Percentiles rank a stretch among this genome's conserved stretches.
Conservation (phyloP, 1,284 basidiomycete species). For the Earliella scabrosa region DNA sequence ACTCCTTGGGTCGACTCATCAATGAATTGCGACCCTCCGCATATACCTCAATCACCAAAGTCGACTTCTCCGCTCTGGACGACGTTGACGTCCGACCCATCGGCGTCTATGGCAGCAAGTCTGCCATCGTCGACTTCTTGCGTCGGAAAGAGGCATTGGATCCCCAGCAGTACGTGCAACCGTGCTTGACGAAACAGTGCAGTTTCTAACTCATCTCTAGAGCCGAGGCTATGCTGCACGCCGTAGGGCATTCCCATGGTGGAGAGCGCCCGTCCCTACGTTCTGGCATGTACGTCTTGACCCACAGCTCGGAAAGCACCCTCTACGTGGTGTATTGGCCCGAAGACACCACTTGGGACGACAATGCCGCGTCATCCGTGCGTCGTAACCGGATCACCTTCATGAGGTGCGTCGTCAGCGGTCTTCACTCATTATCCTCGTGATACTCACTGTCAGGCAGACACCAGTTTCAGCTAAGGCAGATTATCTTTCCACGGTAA, state of each 20-base stretch:
- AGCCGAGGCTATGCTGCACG: background rate
- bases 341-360: constrained; percentile 62
- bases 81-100: constrained; percentile 47
- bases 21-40: constrained; percentile 51
- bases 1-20: constrained; percentile 47
- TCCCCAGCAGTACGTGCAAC: constrained; percentile 35
- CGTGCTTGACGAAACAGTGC: background rate
- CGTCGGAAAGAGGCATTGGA: constrained; percentile 38
- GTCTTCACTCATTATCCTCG: background rate
- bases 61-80: constrained; percentile 56
- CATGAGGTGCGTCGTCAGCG: constrained; percentile 46
- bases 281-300: constrained; percentile 53
- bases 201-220: background rate
- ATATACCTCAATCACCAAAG: constrained; percentile 52
- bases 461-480: too few relatives aligned
- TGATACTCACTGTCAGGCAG: too few relatives aligned
- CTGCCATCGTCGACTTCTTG: constrained; percentile 51
- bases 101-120: constrained; percentile 59
- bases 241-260: background rate
- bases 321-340: constrained; percentile 64
- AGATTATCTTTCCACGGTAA: too few relatives aligned
- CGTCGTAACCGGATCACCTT: constrained; percentile 60
- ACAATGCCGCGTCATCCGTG: constrained; percentile 48
- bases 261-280: constrained; percentile 40
- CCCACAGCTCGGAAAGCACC: constrained; percentile 18